Base-by-base conservation (phyloP, 805 yeast species). In the Nakazawaea holstii region DNA sequence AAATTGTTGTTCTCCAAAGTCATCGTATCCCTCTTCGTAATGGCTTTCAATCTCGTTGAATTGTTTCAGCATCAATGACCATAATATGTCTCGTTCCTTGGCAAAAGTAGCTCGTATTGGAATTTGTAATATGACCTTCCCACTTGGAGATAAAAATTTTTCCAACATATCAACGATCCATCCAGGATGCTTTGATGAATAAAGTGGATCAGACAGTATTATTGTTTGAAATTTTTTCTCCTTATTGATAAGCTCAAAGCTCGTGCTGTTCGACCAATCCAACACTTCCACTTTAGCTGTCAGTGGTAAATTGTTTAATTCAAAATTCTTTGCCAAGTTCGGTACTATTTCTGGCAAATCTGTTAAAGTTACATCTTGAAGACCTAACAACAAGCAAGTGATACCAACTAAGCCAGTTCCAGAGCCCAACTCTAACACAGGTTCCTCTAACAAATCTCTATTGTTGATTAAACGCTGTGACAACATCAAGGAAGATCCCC, bases 341-440 rank as follows among this genome's bases (percentile, higher is more conserved):
- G 79, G 77, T 0, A 85, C 72, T 38, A 92, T 91, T 43, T 82
- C 94, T 0, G 81, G 80, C 42, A 94, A 67, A 61, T 92, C 99
- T 0, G 98, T 91, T 24, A 89, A 61, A 10, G 65, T 57, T 1
- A 82, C 67, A 0, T 64, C 55, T 51, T 60, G 49, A 41, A 56
- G 59, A 0, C 89, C 89, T 6, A 83, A 56, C 8, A 70, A 49
- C 0, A 76, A 77, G 48, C 87, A 72, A 0, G 82, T 72, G 32
- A 94, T 84, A 0, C 98, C 97, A 3, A 83, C 84, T 13, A 92
- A 69, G 0, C 99, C 99, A 0, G 99, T 94, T 0, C 99, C 99
- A 0, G 98, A 74, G 0, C 99, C 99, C n/a, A 94, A 67, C 57
- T 92, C 99, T 28, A 87, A 60, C 0, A 82, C 56, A 4, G 61